These are phyloP conservation scores for Polytolypa hystricis DNA, from an alignment of 2,329 filamentous ascomycete species.

Conservation along the genomic window DNA sequence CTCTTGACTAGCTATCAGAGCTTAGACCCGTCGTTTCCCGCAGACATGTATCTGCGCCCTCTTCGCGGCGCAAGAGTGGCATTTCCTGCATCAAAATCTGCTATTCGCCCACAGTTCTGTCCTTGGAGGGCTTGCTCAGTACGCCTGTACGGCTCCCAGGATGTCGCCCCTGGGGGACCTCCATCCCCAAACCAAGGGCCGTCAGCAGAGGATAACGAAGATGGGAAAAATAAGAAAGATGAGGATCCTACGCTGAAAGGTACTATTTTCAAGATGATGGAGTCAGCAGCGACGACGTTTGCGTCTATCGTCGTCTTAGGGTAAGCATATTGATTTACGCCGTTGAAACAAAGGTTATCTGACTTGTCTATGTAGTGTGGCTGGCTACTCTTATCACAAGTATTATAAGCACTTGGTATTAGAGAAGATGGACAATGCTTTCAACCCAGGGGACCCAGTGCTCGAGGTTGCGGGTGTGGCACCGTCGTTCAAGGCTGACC, in stretches of 20 bases:
- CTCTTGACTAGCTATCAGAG: too few species aligned
- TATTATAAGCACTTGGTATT: constrained; percentile 84
- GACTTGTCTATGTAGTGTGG: constrained; percentile 27
- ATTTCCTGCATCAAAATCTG: constrained; percentile 4
- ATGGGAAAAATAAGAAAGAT: constrained; percentile 15
- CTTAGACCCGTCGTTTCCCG: too few species aligned
- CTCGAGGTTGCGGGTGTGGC: constrained; percentile 60
- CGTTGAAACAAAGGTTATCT: constrained; percentile 39
- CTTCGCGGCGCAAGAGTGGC: constrained; percentile 2
- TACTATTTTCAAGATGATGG: constrained; percentile 52
- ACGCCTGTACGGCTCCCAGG: constrained; percentile 11
- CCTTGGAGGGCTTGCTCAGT: constrained; percentile 2
- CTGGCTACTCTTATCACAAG: constrained; percentile 68
- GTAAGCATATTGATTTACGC: constrained; percentile 18
- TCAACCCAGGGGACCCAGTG: constrained; percentile 82
- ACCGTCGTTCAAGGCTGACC: constrained; percentile 27
- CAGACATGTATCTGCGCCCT: constrained; percentile 7
- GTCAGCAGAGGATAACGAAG: constrained; percentile 20
- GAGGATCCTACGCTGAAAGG: constrained; percentile 24
- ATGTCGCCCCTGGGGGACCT: constrained; percentile 7
- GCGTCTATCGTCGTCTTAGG: constrained; percentile 64
- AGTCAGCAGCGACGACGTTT: constrained; percentile 63
- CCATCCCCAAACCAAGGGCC: constrained; percentile 17
- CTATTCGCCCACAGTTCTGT: constrained; percentile 4
- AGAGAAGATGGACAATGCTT: constrained; percentile 82